A percentile compares a stretch with the other conserved stretches of the same genome.
These are phyloP conservation scores for Lentinula guzmanii DNA, from an alignment of 768 basidiomycete species.

Conservation along the genomic window DNA sequence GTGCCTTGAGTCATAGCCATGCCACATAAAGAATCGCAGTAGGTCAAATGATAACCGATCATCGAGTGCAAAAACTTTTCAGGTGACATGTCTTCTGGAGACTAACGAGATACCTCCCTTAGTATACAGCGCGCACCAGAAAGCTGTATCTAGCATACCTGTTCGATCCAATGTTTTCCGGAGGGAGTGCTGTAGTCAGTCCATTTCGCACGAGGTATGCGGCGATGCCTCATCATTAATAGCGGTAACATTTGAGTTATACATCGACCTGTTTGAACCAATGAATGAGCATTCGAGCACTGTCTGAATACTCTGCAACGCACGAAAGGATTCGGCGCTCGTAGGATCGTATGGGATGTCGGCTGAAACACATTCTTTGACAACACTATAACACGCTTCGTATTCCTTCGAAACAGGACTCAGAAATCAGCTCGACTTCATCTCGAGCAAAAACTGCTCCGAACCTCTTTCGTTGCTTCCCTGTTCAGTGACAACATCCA, in stretches of 20 bases:
- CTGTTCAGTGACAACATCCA: conserved; percentile 80
- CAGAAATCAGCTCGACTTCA: not conserved
- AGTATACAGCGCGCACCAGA: not conserved
- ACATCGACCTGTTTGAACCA: conserved; percentile 43
- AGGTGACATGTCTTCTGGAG: conserved; percentile 54
- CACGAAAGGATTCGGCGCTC: conserved; percentile 64
- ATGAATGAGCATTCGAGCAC: not conserved
- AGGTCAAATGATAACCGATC: conserved; percentile 75
- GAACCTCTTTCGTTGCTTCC: conserved; percentile 61
- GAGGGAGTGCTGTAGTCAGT: conserved; percentile 50
- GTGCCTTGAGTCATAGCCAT: conserved; percentile 83
- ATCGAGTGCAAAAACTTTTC: conserved; percentile 64
- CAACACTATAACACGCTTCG: conserved; percentile 55
- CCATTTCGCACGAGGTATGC: conserved; percentile 74
- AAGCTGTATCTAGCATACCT: conserved; percentile 15
- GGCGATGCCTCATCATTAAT: conserved; percentile 81
- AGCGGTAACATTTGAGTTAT: conserved; percentile 72
- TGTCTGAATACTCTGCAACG: conserved; percentile 18
- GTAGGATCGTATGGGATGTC: conserved; percentile 47
- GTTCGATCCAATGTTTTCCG: conserved; percentile 82
- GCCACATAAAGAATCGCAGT: conserved; percentile 65
- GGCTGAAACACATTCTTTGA: conserved; percentile 55
- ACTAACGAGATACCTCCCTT: conserved; percentile 21
- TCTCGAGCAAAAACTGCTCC: conserved; percentile 11
- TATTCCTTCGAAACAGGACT: conserved; percentile 53